phyloP scores from a whole-genome alignment of 805 yeast species.

The Suhomyces prunicola region DNA sequence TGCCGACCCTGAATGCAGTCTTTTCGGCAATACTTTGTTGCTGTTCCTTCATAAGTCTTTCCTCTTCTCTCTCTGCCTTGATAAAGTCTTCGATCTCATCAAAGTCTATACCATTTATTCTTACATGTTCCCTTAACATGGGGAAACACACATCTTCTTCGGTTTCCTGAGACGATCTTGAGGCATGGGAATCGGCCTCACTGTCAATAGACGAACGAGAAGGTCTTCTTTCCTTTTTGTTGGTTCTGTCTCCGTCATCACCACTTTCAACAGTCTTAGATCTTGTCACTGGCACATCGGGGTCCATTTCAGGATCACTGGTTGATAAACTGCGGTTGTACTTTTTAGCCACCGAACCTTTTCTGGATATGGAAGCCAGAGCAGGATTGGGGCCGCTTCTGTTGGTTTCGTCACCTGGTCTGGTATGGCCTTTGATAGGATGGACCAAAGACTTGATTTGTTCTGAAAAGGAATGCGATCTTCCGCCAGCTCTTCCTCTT shows the following conservation, averaged over 20 bases:
- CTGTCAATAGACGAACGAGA: conserved; percentile 47
- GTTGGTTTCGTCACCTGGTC: background rate
- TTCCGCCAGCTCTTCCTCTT: conserved; percentile 12
- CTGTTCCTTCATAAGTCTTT: conserved; percentile 19
- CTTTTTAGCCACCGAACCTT: conserved; percentile 1
- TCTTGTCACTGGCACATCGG: conserved; percentile 29
- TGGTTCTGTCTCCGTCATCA: conserved; percentile 4
- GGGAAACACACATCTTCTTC: conserved; percentile 99
- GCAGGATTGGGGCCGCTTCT: background rate
- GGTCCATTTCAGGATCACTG: conserved; percentile 14
- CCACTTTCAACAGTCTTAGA: conserved; percentile 17
- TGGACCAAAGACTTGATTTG: conserved; percentile 31
- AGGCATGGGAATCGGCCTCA: conserved; percentile 69
- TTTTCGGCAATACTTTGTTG: conserved; percentile 1
- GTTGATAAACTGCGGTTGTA: conserved; percentile 3
- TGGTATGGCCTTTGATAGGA: conserved; percentile 16
- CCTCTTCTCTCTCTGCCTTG: conserved; percentile 54
- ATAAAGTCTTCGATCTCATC: conserved; percentile 85
- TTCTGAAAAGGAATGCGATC: conserved; percentile 21
- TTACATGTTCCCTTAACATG: conserved; percentile 61
- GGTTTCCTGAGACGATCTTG: conserved; percentile 81
- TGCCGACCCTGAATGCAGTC: conserved; percentile 3
- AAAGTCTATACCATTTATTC: conserved; percentile 79
- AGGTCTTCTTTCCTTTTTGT: conserved; percentile 29
- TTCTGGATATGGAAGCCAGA: background rate